Conservation (phyloP, 2,329 filamentous ascomycete genomes). For the Trichoderma breve region DNA sequence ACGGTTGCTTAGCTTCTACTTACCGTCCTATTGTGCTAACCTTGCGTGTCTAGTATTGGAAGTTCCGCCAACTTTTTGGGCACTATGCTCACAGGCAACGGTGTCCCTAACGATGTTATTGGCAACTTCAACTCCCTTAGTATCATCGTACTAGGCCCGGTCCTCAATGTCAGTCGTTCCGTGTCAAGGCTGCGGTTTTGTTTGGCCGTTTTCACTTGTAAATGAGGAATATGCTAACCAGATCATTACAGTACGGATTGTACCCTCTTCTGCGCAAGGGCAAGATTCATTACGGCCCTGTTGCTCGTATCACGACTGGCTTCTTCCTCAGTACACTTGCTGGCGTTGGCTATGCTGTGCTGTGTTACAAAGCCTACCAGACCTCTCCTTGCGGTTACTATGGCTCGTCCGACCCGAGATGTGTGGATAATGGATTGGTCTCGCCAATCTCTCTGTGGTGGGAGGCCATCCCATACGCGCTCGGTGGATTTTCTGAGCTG, state of each 20-base stretch:
- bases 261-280: slow-evolving; percentile 24
- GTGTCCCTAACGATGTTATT: slow-evolving; percentile 60
- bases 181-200: background rate
- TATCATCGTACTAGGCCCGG: slow-evolving; percentile 48
- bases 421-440: slow-evolving; percentile 23
- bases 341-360: slow-evolving; percentile 55
- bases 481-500: slow-evolving; percentile 21
- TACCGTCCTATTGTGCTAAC: background rate
- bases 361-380: slow-evolving; percentile 60
- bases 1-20: background rate
- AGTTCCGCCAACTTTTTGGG: slow-evolving; percentile 20
- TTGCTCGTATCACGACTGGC: slow-evolving; percentile 56
- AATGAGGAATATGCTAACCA: background rate
- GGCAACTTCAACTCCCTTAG: slow-evolving; percentile 58
- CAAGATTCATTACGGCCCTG: slow-evolving; percentile 56
- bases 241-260: background rate
- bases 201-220: background rate
- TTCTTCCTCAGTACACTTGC: slow-evolving; percentile 50
- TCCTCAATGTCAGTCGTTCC: slow-evolving; percentile 21
- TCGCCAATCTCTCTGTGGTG: slow-evolving; percentile 29
- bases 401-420: slow-evolving; percentile 24
- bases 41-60: background rate
- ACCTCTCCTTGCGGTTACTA: slow-evolving; percentile 46
- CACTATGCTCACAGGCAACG: slow-evolving; percentile 44
- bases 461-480: slow-evolving; percentile 26